Base-by-base conservation (phyloP, 1,284 basidiomycete genomes). In the Apiotrichum gamsii region DNA sequence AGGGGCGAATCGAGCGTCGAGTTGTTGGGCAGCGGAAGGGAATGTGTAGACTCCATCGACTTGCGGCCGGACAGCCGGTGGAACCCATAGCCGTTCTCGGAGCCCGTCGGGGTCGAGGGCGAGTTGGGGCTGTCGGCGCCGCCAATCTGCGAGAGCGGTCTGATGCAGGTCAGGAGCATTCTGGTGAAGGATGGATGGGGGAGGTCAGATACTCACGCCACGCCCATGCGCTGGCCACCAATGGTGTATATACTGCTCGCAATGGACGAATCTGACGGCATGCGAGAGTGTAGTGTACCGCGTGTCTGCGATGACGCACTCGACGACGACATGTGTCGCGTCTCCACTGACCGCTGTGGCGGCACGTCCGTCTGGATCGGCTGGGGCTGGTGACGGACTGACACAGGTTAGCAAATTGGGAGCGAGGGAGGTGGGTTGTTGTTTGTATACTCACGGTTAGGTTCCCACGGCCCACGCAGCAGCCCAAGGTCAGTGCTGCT, bases 201-300 rank as follows among this genome's bases (percentile, higher is more conserved):
- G 19, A 30, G 20, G 19, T 19, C 29, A 37, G 30, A 43, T 45
- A 59, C 34, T 50, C 37, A 52, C 54, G 39, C 50, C 43, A 52
- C 46, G n/a, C n/a, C 18, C 47, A 31, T 23, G 39, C 31, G 21
- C n/a, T n/a, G n/a, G n/a, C 49, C 43, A 9, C 43, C 42, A 21
- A 55, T 40, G 4, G 69, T 69, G 48, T 68, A 65, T 18, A 59
- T 58, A 21, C 62, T 69, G 44, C 68, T 69, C 0, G 62, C 42
- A 2, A 73, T 56, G 3, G 67, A 70, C 19, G 69, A 65, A 38
- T 71, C 70, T 2, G 67, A 70, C 10, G 60, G 57, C 57, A 67
- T 66, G 10, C 70, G 58, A 23, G 59, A 47, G 51, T 72, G 70
- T 40, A 54, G 16, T n/a, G n/a, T n/a, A 8, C 32, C 18, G n/a